A percentile compares a stretch with the other conserved stretches of the same genome.
phyloP scores from a whole-genome alignment of 2,329 filamentous ascomycete species.

The Venturia pyrina region DNA sequence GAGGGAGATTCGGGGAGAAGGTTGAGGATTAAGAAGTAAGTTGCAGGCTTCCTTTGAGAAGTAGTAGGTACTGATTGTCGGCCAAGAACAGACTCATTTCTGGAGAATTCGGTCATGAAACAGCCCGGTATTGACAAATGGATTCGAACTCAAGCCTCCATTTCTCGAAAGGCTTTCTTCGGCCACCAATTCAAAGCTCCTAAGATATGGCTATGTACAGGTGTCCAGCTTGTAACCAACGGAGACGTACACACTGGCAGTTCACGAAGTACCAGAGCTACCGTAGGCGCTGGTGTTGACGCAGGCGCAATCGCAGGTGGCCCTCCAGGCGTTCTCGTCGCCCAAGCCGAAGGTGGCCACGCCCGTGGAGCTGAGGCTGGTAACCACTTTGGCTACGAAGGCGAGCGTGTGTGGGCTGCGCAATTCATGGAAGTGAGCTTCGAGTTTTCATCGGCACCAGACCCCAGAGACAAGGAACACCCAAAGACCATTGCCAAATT shows the following conservation, averaged over 20 bases:
- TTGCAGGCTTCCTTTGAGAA: neutral
- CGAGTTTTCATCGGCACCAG: conserved; percentile 7
- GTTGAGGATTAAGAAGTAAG: conserved; percentile 9
- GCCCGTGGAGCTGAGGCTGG: conserved; percentile 9
- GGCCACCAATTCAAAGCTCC: conserved; percentile 12
- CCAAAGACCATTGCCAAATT: conserved; percentile 13
- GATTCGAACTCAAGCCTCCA: conserved; percentile 13
- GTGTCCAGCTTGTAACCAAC: conserved; percentile 14
- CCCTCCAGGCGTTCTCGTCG: conserved; percentile 12
- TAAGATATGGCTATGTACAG: conserved; percentile 14
- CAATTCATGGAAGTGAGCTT: conserved; percentile 15
- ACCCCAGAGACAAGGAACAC: conserved; percentile 1
- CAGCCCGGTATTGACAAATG: conserved; percentile 11
- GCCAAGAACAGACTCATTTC: conserved; percentile 9
- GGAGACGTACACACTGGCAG: conserved; percentile 12
- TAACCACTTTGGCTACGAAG: conserved; percentile 13
- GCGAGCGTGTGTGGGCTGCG: conserved; percentile 15
- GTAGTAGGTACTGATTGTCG: conserved; percentile 7
- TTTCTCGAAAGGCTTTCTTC: conserved; percentile 8
- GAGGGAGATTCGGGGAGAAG: conserved; percentile 12
- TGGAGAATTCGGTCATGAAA: conserved; percentile 13
- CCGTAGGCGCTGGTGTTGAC: conserved; percentile 9
- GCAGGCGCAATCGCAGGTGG: conserved; percentile 6
- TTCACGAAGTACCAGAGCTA: neutral
- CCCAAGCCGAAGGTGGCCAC: conserved; percentile 10